phyloP scores from a whole-genome alignment of 73 alveolate species.

The Loxodes magnus region DNA sequence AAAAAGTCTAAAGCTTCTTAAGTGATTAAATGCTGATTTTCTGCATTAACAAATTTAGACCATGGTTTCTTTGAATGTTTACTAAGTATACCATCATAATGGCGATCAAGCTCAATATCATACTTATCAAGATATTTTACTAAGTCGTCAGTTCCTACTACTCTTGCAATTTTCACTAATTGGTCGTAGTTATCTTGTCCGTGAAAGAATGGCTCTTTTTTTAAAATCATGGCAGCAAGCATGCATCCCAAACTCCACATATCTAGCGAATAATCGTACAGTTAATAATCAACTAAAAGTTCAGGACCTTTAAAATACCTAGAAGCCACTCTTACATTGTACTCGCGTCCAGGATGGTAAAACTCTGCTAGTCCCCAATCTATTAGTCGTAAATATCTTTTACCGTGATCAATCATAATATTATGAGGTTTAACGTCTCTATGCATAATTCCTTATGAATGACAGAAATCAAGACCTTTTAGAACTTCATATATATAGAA shows the following conservation, averaged over 20 bases:
- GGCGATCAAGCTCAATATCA: slow-evolving; percentile 29
- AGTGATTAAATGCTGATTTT: slow-evolving; percentile 74
- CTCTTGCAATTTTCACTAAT: slow-evolving; percentile 88
- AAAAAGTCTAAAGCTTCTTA: slow-evolving; percentile 91
- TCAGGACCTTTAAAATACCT: slow-evolving; percentile 92
- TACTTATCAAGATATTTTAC: slow-evolving; percentile 61
- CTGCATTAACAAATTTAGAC: slow-evolving; percentile 67
- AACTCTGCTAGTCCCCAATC: slow-evolving; percentile 99
- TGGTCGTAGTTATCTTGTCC: slow-evolving; percentile 96
- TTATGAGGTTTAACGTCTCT: slow-evolving; percentile 96
- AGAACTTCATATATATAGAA: slow-evolving; percentile 81
- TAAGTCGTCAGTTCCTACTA: slow-evolving; percentile 78
- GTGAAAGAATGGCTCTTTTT: slow-evolving; percentile 93
- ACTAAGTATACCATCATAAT: slow-evolving; percentile 30
- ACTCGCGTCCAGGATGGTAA: slow-evolving; percentile 86
- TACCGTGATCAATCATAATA: slow-evolving; percentile 86
- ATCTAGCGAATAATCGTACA: slow-evolving; percentile 81
- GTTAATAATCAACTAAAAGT: slow-evolving; percentile 66
- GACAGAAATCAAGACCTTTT: slow-evolving; percentile 80
- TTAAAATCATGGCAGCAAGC: slow-evolving; percentile 89
- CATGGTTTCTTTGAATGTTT: slow-evolving; percentile 50
- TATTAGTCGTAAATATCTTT: slow-evolving; percentile 69
- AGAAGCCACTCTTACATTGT: slow-evolving; percentile 92
- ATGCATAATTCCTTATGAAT: slow-evolving; percentile 92
- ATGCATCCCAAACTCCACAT: slow-evolving; percentile 89